Percentiles rank a stretch among this genome's conserved stretches.
Evolutionary conservation across 331 rosid species (phyloP).

Genomic region (Quercus phellos): DNA sequence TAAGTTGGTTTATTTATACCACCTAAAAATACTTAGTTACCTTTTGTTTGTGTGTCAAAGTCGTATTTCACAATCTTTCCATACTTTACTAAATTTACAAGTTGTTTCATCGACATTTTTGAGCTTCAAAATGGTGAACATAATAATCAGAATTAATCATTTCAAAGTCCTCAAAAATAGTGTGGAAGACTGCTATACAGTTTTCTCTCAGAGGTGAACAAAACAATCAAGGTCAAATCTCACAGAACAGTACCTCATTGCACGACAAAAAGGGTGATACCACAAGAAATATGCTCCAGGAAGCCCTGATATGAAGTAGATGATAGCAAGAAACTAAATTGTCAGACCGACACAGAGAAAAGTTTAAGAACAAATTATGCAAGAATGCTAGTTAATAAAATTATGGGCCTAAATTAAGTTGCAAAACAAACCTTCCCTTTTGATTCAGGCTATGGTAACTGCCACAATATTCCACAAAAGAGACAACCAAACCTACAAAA

Average conservation of each 20-base stretch:
- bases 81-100: constrained; percentile 3
- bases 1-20: not conserved
- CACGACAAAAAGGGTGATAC: constrained; percentile 71
- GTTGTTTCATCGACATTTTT: not conserved
- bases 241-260: constrained; percentile 62
- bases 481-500: constrained; percentile 56
- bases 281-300: constrained; percentile 49
- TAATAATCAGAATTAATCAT: not conserved
- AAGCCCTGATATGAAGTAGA: constrained; percentile 44
- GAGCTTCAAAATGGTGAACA: constrained; percentile 19
- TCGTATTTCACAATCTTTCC: constrained; percentile 10
- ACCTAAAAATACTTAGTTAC: not conserved
- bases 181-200: constrained; percentile 7
- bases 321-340: constrained; percentile 45
- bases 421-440: constrained; percentile 43
- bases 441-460: constrained; percentile 51
- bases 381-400: not conserved
- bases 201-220: constrained; percentile 7
- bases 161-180: constrained; percentile 8
- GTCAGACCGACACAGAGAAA: constrained; percentile 33
- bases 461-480: constrained; percentile 63
- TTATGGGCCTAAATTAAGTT: not conserved
- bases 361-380: not conserved
- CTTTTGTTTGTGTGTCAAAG: not conserved
- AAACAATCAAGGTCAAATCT: constrained; percentile 6